Evolutionary conservation across 345 rosid species (phyloP).

Genomic region (Bruguiera parviflora): DNA sequence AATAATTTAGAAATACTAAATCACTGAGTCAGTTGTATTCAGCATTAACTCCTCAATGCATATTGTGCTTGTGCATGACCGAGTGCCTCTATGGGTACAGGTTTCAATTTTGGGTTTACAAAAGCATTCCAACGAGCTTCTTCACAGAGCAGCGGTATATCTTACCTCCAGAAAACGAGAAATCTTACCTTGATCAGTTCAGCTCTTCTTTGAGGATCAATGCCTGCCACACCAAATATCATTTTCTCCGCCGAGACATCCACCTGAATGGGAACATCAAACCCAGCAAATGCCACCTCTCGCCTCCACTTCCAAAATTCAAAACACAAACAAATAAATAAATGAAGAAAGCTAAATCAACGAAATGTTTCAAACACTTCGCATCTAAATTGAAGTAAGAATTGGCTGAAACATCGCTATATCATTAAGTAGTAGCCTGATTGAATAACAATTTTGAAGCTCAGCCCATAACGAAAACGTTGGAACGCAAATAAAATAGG

Average conservation of each 20-base stretch:
- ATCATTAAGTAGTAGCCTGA: too few species aligned
- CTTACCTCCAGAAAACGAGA: not conserved
- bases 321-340: not conserved
- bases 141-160: not conserved
- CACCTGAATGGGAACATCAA: constrained; percentile 95
- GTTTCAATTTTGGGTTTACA: not conserved
- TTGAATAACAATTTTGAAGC: too few species aligned
- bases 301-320: constrained; percentile 70
- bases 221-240: constrained; percentile 82
- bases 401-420: too few species aligned
- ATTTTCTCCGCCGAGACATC: constrained; percentile 86
- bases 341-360: too few species aligned
- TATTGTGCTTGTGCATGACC: too few species aligned
- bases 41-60: too few species aligned
- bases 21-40: too few species aligned
- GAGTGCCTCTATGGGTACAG: not conserved
- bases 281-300: constrained; percentile 96
- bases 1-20: too few species aligned
- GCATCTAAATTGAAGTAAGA: too few species aligned
- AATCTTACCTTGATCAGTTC: constrained; percentile 71
- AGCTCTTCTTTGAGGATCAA: constrained; percentile 79
- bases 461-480: too few species aligned
- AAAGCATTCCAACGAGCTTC: not conserved
- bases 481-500: too few species aligned
- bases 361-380: too few species aligned